Conservation (phyloP, 1,284 basidiomycete species). For the Ceratorhiza oryzae-sativae region DNA sequence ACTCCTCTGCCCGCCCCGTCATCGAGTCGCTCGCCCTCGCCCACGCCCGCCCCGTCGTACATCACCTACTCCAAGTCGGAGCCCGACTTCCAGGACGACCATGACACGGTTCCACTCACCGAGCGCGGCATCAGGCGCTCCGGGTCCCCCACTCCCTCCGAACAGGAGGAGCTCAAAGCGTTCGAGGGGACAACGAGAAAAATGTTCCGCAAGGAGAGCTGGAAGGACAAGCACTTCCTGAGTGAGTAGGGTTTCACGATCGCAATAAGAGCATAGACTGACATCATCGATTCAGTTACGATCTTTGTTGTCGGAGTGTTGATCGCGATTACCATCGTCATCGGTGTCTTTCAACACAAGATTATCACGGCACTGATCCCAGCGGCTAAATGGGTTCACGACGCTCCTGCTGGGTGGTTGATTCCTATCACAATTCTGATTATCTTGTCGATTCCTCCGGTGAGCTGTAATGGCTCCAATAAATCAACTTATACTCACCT, state of each 20-base stretch:
- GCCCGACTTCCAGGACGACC: not conserved
- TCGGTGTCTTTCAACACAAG: slow-evolving; percentile 7
- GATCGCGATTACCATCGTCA: not conserved
- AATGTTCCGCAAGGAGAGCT: slow-evolving; percentile 6
- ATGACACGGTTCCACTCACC: not conserved
- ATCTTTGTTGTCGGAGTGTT: too few relatives aligned
- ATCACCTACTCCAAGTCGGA: slow-evolving; percentile 11
- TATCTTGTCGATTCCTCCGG: slow-evolving; percentile 29
- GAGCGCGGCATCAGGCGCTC: not conserved
- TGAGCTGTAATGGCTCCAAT: not conserved
- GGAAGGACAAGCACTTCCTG: too few relatives aligned
- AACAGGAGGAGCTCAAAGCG: slow-evolving; percentile 1
- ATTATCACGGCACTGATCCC: slow-evolving; percentile 18
- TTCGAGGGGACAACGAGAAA: not conserved
- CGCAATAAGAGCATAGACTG: too few relatives aligned
- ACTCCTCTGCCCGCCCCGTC: not conserved
- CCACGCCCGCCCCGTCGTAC: not conserved
- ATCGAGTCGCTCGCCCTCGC: slow-evolving; percentile 1
- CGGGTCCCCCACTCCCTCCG: slow-evolving; percentile 19
- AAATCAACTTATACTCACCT: not conserved
- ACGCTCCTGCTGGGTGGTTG: slow-evolving; percentile 17
- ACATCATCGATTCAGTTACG: too few relatives aligned
- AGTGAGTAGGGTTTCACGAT: too few relatives aligned
- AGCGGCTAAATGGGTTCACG: not conserved
- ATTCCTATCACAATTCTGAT: slow-evolving; percentile 15